phyloP scores from a whole-genome alignment of 345 rosid genomes.

The Lumnitzera littorea region DNA sequence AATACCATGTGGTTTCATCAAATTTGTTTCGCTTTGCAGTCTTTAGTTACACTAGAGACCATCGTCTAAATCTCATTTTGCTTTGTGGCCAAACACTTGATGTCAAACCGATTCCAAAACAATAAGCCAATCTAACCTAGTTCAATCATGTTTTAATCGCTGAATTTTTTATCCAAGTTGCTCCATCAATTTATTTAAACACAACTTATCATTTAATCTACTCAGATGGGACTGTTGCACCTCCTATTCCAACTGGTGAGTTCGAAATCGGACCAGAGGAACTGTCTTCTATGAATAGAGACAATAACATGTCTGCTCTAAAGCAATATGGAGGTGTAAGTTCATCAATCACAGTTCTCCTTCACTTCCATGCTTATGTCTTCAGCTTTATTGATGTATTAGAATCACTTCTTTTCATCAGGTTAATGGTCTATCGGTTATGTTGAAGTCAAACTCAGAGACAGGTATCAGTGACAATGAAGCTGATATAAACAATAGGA shows the following conservation, averaged over 20 bases:
- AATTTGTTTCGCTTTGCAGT: too few species aligned
- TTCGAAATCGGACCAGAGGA: slow-evolving; percentile 64
- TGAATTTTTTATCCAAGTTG: neutral
- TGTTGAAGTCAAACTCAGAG: slow-evolving; percentile 62
- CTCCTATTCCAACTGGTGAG: slow-evolving; percentile 43
- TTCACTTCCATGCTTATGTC: neutral
- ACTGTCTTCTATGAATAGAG: slow-evolving; percentile 71
- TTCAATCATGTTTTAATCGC: neutral
- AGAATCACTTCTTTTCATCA: slow-evolving; percentile 16
- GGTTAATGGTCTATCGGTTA: slow-evolving; percentile 64
- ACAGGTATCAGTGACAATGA: slow-evolving; percentile 62
- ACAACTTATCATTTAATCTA: slow-evolving; percentile 7
- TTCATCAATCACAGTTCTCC: neutral
- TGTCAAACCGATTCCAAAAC: too few species aligned
- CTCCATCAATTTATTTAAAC: neutral
- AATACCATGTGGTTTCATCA: too few species aligned
- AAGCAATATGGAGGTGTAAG: slow-evolving; percentile 60
- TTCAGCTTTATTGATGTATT: neutral
- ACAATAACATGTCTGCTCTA: slow-evolving; percentile 53
- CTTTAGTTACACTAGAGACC: too few species aligned
- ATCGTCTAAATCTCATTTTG: too few species aligned
- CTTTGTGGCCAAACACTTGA: too few species aligned
- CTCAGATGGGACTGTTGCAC: slow-evolving; percentile 33
- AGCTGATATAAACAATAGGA: slow-evolving; percentile 50
- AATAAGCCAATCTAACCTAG: too few species aligned